phyloP scores from a whole-genome alignment of 352 stramenopile genomes.

The Phytophthora pseudosyringae region DNA sequence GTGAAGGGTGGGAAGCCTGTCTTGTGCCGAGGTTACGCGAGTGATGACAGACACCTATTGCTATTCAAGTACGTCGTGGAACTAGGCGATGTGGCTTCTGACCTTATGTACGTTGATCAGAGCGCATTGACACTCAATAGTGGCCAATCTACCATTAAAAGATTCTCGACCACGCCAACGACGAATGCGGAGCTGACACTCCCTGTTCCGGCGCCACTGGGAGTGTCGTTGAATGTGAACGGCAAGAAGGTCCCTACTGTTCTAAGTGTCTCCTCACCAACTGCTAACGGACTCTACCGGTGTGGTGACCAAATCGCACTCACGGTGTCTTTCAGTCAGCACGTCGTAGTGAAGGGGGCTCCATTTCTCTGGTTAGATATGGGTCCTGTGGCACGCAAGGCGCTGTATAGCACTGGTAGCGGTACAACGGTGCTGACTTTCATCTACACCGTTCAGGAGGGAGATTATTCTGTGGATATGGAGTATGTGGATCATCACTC shows the following conservation, averaged over 20 bases:
- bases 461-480: slow-evolving; percentile 76
- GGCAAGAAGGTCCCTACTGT: slow-evolving; percentile 60
- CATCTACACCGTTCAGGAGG: slow-evolving; percentile 68
- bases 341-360: slow-evolving; percentile 66
- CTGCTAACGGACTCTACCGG: slow-evolving; percentile 57
- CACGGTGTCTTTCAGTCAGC: slow-evolving; percentile 67
- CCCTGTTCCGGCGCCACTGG: slow-evolving; percentile 54
- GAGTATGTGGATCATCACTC: slow-evolving; percentile 88
- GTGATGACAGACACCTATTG: slow-evolving; percentile 58
- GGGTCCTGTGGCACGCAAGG: slow-evolving; percentile 51
- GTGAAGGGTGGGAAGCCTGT: slow-evolving; percentile 48
- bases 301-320: slow-evolving; percentile 71
- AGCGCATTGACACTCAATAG: slow-evolving; percentile 80
- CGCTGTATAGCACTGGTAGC: slow-evolving; percentile 61
- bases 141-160: slow-evolving; percentile 74
- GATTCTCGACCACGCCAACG: slow-evolving; percentile 81
- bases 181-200: slow-evolving; percentile 73
- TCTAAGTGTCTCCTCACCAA: slow-evolving; percentile 57
- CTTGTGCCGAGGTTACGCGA: slow-evolving; percentile 65
- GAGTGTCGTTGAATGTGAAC: slow-evolving; percentile 60
- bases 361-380: slow-evolving; percentile 81
- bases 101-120: slow-evolving; percentile 65
- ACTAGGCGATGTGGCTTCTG: slow-evolving; percentile 50
- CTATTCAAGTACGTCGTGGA: slow-evolving; percentile 80
- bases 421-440: slow-evolving; percentile 65